phyloP scores from a whole-genome alignment of 2,329 filamentous ascomycete genomes.

The Chaetomium strumarium region DNA sequence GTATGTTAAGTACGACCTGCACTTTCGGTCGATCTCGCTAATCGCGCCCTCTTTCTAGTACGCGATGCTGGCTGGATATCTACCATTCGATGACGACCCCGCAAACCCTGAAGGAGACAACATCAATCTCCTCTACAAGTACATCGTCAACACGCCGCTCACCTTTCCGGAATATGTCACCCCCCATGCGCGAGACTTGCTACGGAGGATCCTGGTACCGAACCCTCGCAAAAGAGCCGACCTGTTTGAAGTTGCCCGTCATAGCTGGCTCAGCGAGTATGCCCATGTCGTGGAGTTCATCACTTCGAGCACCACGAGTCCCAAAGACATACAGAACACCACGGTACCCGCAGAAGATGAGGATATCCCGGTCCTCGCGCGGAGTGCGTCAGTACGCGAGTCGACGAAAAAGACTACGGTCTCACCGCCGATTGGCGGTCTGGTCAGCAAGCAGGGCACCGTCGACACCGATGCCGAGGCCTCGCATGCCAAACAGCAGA shows the following conservation, averaged over 20 bases:
- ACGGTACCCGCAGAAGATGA: conserved; percentile 56
- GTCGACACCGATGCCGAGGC: conserved; percentile 61
- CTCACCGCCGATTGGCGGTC: conserved; percentile 51
- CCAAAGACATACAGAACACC: conserved; percentile 76
- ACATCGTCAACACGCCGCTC: conserved; percentile 93
- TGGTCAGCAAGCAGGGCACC: conserved; percentile 68
- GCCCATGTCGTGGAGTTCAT: conserved; percentile 96
- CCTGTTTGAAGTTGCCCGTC: conserved; percentile 91
- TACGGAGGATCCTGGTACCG: conserved; percentile 88
- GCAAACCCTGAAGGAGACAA: conserved; percentile 98
- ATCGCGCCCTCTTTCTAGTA: conserved; percentile 55
- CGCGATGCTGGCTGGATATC: conserved; percentile 94
- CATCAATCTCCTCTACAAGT: conserved; percentile 98
- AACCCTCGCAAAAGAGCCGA: conserved; percentile 93
- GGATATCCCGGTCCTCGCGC: conserved; percentile 60
- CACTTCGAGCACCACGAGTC: conserved; percentile 87
- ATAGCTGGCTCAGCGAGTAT: conserved; percentile 97
- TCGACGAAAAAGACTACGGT: conserved; percentile 60
- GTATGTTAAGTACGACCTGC: conserved; percentile 51
- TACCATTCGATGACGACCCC: conserved; percentile 96
- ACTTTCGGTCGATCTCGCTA: not conserved
- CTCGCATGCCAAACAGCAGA: conserved; percentile 55
- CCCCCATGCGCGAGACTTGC: conserved; percentile 85
- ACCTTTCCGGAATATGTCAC: conserved; percentile 99
- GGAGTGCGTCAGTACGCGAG: conserved; percentile 90